phyloP scores from a whole-genome alignment of 371 early-diverging fungal genomes.

The Batkoa obscura region DNA sequence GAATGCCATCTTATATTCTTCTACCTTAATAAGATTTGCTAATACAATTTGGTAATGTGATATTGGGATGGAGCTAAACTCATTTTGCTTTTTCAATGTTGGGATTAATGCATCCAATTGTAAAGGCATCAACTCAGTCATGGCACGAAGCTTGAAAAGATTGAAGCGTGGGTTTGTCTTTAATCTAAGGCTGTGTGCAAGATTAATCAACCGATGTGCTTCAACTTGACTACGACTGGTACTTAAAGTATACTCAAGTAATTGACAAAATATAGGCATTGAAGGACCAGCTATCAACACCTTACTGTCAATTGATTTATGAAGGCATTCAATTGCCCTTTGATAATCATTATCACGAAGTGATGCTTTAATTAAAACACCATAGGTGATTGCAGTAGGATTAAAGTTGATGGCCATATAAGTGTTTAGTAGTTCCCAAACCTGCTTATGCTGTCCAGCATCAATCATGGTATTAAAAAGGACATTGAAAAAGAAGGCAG shows the following conservation, averaged over 20 bases:
- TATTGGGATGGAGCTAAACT: not conserved
- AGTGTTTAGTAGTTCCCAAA: not conserved
- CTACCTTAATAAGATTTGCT: too few species aligned
- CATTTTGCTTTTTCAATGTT: not conserved
- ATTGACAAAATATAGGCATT: not conserved
- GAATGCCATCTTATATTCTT: too few species aligned
- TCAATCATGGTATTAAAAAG: not conserved
- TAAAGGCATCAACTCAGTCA: not conserved
- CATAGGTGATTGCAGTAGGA: not conserved
- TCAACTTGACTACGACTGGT: not conserved
- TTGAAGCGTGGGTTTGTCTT: not conserved
- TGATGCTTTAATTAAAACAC: not conserved
- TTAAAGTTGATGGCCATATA: not conserved
- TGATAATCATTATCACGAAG: not conserved
- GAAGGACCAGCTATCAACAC: not conserved
- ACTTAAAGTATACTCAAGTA: not conserved
- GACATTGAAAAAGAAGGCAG: conserved; percentile 2
- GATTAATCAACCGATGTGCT: not conserved
- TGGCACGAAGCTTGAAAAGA: not conserved
- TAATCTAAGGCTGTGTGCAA: not conserved
- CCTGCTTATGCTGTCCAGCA: not conserved
- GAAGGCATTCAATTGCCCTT: not conserved
- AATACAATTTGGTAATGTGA: too few species aligned
- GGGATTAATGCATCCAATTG: not conserved
- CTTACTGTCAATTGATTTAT: not conserved